These are phyloP conservation scores for Cystobasidium ongulense DNA, from an alignment of 768 basidiomycete genomes.

Conservation along the genomic window DNA sequence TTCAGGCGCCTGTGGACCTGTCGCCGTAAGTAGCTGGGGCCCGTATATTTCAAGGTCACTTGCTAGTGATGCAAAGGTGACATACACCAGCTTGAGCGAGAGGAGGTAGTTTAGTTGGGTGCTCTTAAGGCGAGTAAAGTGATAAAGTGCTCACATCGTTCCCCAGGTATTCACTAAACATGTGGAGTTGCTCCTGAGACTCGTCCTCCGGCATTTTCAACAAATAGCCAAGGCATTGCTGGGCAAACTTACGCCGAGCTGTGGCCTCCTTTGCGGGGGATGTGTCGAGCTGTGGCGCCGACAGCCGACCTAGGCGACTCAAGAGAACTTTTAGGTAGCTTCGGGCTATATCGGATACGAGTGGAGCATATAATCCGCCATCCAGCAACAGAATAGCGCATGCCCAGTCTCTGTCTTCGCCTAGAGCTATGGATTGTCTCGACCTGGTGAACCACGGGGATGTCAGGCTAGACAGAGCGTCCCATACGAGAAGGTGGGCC, in stretches of 20 bases:
- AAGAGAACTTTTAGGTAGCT: neutral
- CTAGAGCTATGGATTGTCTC: neutral
- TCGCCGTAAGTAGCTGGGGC: neutral
- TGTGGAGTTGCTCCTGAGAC: neutral
- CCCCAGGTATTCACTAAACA: neutral
- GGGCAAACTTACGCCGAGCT: neutral
- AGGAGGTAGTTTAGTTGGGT: neutral
- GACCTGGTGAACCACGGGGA: neutral
- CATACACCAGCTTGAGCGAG: neutral
- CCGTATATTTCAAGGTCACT: neutral
- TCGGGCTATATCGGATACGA: neutral
- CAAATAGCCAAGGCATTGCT: neutral
- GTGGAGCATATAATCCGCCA: neutral
- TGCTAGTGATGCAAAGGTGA: neutral
- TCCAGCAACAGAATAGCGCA: neutral
- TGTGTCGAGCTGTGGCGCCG: too few relatives aligned
- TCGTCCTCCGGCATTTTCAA: neutral
- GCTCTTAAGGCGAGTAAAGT: neutral
- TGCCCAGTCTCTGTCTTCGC: neutral
- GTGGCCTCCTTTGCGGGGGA: too few relatives aligned
- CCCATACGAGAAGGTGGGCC: too few relatives aligned
- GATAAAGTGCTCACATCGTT: neutral
- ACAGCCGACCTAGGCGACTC: neutral
- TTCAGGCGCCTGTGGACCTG: neutral
- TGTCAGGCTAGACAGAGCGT: neutral